These are phyloP conservation scores for Penstemon barbatus DNA, from an alignment of 257 asterid genomes.

Conservation along the genomic window DNA sequence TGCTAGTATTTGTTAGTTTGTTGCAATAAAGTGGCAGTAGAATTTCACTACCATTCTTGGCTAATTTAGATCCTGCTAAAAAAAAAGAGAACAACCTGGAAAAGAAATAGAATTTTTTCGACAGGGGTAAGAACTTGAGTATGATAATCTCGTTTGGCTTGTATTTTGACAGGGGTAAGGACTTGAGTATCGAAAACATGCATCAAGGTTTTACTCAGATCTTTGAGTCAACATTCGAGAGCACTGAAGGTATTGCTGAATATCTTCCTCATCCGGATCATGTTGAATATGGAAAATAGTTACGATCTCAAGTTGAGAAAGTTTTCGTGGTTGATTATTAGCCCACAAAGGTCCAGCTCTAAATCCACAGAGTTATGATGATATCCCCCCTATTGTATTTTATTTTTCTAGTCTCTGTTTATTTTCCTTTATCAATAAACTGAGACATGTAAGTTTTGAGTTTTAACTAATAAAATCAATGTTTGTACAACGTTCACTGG, in stretches of 20 bases:
- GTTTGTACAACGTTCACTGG: too few species aligned
- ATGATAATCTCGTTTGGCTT: slow-evolving; percentile 16
- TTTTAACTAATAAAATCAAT: too few species aligned
- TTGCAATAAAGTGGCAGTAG: too few species aligned
- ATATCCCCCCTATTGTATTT: neutral
- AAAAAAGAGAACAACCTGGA: too few species aligned
- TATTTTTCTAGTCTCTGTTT: neutral
- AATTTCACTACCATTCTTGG: too few species aligned
- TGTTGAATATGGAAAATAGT: slow-evolving; percentile 47
- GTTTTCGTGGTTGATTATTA: slow-evolving; percentile 64
- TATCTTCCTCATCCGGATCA: slow-evolving; percentile 66
- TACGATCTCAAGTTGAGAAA: slow-evolving; percentile 66
- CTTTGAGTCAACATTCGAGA: slow-evolving; percentile 81
- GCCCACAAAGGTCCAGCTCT: slow-evolving; percentile 51
- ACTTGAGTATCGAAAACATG: slow-evolving; percentile 71
- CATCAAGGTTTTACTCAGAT: slow-evolving; percentile 89
- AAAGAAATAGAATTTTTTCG: too few species aligned
- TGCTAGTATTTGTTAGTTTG: too few species aligned
- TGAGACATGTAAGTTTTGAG: too few species aligned
- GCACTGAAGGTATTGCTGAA: slow-evolving; percentile 73
- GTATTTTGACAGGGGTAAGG: slow-evolving; percentile 63
- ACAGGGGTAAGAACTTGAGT: too few species aligned
- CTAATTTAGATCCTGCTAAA: too few species aligned
- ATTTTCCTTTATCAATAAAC: neutral
- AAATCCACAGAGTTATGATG: slow-evolving; percentile 17